Percentiles rank a stretch among this genome's conserved stretches.
Conservation (phyloP, 768 basidiomycete genomes). For the Pulveroboletus frians region DNA sequence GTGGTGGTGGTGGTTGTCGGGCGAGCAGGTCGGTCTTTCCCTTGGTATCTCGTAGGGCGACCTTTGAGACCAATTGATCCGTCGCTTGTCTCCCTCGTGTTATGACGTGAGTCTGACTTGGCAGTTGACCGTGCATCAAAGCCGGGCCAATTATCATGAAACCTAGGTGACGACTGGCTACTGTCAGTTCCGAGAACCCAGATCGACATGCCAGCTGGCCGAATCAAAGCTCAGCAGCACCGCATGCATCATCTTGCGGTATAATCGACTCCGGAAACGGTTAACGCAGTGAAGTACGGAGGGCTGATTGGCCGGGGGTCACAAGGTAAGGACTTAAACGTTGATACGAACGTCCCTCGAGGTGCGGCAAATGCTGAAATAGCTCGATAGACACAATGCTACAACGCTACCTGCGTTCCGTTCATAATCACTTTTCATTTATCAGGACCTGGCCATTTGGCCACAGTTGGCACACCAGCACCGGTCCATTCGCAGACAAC, state of each 20-base stretch:
- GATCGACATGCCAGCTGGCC: no score
- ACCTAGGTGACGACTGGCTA: not conserved
- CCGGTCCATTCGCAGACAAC: no score
- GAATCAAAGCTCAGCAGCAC: no score
- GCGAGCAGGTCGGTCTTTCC: conserved; percentile 8
- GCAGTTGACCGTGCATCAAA: not conserved
- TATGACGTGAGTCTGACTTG: not conserved
- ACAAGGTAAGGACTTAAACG: not conserved
- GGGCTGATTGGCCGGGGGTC: not conserved
- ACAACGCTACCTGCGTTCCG: no score
- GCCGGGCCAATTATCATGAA: not conserved
- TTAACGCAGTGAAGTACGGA: not conserved
- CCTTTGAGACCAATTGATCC: conserved; percentile 7
- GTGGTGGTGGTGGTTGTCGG: conserved; percentile 4
- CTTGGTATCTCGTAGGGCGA: conserved; percentile 4
- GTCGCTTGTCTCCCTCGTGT: not conserved
- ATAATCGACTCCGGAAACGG: not conserved
- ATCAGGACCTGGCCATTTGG: no score
- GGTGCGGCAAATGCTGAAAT: no score
- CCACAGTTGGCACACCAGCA: no score
- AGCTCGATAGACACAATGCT: no score
- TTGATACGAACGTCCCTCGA: no score
- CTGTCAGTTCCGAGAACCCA: not conserved
- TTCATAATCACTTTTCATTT: no score
- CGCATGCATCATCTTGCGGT: not conserved